Conservation (phyloP, 2,329 filamentous ascomycete genomes). For the Neocucurbitaria cava region DNA sequence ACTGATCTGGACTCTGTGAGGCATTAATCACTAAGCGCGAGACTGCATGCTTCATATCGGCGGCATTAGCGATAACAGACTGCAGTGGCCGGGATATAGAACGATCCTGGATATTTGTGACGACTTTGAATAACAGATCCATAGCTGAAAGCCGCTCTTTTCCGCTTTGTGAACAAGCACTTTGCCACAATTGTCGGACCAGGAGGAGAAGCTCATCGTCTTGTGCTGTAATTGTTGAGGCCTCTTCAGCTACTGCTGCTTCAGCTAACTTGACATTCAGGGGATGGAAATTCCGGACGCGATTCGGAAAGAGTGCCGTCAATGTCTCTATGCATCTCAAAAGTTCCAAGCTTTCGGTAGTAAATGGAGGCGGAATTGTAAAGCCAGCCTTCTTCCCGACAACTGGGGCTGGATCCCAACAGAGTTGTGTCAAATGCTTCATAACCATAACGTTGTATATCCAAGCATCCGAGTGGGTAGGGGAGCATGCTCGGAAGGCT, state of each 20-base stretch:
- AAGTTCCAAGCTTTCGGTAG: constrained; percentile 14
- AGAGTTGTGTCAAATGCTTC: constrained; percentile 12
- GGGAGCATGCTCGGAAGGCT: constrained; percentile 12
- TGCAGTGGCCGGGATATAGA: constrained; percentile 4
- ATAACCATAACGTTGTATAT: constrained; percentile 17
- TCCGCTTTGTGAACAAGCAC: constrained; percentile 2
- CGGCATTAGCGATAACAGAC: constrained; percentile 3
- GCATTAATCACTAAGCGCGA: constrained; percentile 1
- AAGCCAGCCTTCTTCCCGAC: constrained; percentile 6
- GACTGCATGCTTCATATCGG: background rate
- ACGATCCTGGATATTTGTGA: constrained; percentile 12
- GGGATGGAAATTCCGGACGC: constrained; percentile 2
- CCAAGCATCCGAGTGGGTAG: constrained; percentile 8
- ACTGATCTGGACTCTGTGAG: background rate
- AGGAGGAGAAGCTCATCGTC: constrained; percentile 18
- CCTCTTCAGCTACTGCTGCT: constrained; percentile 2
- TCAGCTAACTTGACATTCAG: constrained; percentile 20
- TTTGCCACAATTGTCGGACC: constrained; percentile 20
- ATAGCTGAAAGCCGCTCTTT: background rate
- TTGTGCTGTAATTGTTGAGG: constrained; percentile 5
- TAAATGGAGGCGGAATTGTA: constrained; percentile 13
- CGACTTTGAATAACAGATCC: constrained; percentile 5
- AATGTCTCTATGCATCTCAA: constrained; percentile 18
- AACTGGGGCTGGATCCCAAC: constrained; percentile 15
- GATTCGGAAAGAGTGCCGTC: constrained; percentile 4